These are phyloP conservation scores for Rutidosis leptorrhynchoides DNA, from an alignment of 129 eudicot species.

Conservation along the genomic window DNA sequence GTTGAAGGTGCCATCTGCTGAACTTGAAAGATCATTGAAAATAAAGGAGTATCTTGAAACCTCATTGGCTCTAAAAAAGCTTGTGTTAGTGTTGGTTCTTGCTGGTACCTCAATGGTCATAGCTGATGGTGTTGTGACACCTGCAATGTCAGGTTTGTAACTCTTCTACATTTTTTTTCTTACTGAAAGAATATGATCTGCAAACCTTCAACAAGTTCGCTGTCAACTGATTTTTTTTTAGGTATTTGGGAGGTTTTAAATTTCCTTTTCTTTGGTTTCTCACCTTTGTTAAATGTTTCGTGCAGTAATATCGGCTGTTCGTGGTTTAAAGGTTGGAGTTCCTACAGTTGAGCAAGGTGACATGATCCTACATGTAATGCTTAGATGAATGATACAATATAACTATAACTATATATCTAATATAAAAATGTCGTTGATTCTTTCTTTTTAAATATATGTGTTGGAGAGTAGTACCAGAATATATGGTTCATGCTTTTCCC, in stretches of 20 bases:
- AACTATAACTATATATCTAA: slow-evolving; percentile 24
- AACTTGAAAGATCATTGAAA: slow-evolving; percentile 88
- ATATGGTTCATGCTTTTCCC: slow-evolving; percentile 3
- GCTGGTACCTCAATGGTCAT: slow-evolving; percentile 98
- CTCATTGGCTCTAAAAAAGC: slow-evolving; percentile 67
- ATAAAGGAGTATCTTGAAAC: slow-evolving; percentile 81
- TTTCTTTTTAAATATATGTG: slow-evolving; percentile 19
- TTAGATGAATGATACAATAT: slow-evolving; percentile 29
- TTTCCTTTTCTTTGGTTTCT: background rate
- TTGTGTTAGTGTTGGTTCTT: slow-evolving; percentile 80
- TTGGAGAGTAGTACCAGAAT: slow-evolving; percentile 23
- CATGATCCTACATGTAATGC: slow-evolving; percentile 37
- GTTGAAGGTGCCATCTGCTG: slow-evolving; percentile 89
- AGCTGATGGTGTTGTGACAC: slow-evolving; percentile 95
- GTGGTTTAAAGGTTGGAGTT: slow-evolving; percentile 78
- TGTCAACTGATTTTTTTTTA: slow-evolving; percentile 10
- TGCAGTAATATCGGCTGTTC: slow-evolving; percentile 96
- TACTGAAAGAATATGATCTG: background rate
- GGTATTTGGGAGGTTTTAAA: background rate
- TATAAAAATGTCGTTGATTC: slow-evolving; percentile 27
- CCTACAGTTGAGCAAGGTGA: slow-evolving; percentile 73
- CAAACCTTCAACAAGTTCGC: slow-evolving; percentile 8
- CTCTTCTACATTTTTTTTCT: background rate
- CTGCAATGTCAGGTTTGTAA: slow-evolving; percentile 89
- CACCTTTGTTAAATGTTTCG: slow-evolving; percentile 15